Conservation (phyloP, 371 early-diverging fungal genomes). For the Apophysomyces ossiformis region DNA sequence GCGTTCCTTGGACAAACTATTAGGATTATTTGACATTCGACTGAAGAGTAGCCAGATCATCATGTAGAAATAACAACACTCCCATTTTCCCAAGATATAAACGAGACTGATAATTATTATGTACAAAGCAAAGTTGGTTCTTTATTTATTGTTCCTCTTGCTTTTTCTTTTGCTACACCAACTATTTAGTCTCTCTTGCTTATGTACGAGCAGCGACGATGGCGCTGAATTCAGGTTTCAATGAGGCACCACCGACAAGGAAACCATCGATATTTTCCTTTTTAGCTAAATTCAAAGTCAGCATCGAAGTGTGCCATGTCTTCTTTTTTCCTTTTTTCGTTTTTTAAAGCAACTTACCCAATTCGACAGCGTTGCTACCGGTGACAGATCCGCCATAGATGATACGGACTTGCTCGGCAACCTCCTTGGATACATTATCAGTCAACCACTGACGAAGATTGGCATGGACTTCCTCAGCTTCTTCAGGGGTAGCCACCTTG, state of each 20-base stretch:
- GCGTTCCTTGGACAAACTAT: no score
- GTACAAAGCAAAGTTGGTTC: not conserved
- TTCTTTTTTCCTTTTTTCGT: slow-evolving; percentile 11
- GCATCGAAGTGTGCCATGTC: slow-evolving; percentile 70
- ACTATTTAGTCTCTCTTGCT: slow-evolving; percentile 3
- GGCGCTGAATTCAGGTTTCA: slow-evolving; percentile 86
- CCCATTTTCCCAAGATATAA: no score
- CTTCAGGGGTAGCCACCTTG: slow-evolving; percentile 95
- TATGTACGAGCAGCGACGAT: slow-evolving; percentile 67
- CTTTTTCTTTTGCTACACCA: not conserved
- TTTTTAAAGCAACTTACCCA: slow-evolving; percentile 47
- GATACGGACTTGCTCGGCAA: slow-evolving; percentile 90
- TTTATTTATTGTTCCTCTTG: not conserved
- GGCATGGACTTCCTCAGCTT: slow-evolving; percentile 97
- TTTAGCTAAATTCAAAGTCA: slow-evolving; percentile 56
- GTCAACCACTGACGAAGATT: slow-evolving; percentile 90
- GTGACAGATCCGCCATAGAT: slow-evolving; percentile 95
- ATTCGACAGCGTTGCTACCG: slow-evolving; percentile 81
- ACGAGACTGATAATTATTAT: no score
- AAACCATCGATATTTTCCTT: slow-evolving; percentile 97
- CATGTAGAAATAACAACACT: no score
- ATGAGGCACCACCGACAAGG: slow-evolving; percentile 98
- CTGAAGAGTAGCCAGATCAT: no score
- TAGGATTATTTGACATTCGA: no score
- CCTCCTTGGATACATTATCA: slow-evolving; percentile 79